A percentile compares a stretch with the other conserved stretches of the same genome.
These are phyloP conservation scores for Amauroascus niger DNA, from an alignment of 2,329 filamentous ascomycete genomes.

Conservation along the genomic window DNA sequence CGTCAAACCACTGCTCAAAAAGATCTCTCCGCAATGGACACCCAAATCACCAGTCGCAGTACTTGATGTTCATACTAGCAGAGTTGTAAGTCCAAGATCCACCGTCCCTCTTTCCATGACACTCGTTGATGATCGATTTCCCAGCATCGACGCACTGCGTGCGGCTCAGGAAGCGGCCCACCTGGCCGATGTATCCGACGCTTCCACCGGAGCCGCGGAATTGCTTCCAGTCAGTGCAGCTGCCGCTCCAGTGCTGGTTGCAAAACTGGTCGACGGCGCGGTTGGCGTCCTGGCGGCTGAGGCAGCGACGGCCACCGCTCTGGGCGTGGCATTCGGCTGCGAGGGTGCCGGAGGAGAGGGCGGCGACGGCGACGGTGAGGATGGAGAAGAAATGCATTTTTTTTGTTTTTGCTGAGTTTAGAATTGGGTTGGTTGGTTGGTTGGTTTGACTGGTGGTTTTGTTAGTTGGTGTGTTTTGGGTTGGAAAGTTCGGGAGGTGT, in stretches of 20 bases:
- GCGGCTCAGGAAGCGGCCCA: slow-evolving; percentile 1
- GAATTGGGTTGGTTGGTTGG: background rate
- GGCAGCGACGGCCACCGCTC: slow-evolving; percentile 1
- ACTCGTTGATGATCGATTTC: background rate
- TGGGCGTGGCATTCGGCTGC: slow-evolving; percentile 7
- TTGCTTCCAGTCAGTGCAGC: slow-evolving; percentile 5
- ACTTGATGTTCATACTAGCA: slow-evolving; percentile 4
- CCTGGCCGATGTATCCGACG: slow-evolving; percentile 5
- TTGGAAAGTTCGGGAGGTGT: too few species aligned
- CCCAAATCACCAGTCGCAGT: slow-evolving; percentile 5
- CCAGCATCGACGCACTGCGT: slow-evolving; percentile 7
- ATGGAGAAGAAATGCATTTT: slow-evolving; percentile 7
- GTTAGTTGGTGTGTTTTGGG: background rate
- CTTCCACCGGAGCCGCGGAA: background rate
- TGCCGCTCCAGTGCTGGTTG: background rate
- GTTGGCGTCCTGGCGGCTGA: background rate
- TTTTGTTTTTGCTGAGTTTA: background rate
- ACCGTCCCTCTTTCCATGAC: slow-evolving; percentile 1
- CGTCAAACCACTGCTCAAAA: too few species aligned
- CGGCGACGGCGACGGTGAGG: background rate
- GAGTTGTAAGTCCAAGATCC: slow-evolving; percentile 4
- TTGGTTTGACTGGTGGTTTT: background rate
- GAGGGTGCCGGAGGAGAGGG: slow-evolving; percentile 3
- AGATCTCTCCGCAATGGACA: too few species aligned
- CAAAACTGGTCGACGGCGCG: background rate